phyloP scores from a whole-genome alignment of 192 early-diverging fungal species.

The Podochytrium sp. region DNA sequence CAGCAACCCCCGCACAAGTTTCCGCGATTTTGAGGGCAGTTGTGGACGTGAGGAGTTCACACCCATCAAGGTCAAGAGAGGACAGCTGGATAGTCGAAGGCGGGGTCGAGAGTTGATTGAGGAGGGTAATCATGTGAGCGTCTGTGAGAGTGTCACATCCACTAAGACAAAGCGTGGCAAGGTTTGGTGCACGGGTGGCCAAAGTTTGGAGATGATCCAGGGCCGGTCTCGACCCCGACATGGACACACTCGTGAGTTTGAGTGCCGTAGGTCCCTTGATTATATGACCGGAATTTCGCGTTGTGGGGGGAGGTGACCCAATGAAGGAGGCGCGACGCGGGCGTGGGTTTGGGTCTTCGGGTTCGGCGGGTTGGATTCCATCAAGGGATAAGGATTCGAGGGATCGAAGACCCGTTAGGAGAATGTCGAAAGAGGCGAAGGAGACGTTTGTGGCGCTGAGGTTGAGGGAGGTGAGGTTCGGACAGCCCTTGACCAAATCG shows the following conservation, averaged over 20 bases:
- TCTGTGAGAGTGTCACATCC: conserved; percentile 21
- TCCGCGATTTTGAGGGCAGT: neutral
- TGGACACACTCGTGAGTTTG: neutral
- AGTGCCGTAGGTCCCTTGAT: neutral
- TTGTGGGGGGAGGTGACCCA: neutral
- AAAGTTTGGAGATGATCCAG: neutral
- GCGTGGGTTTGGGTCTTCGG: neutral
- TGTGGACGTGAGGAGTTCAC: neutral
- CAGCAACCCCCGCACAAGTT: neutral
- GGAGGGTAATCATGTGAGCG: neutral
- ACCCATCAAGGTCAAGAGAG: conserved; percentile 21
- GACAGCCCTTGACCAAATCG: conserved; percentile 26
- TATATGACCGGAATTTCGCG: neutral
- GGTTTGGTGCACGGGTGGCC: conserved; percentile 9
- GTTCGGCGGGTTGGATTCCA: conserved; percentile 12
- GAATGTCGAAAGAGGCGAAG: conserved; percentile 1
- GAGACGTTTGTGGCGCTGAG: conserved; percentile 31
- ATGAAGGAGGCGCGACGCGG: conserved; percentile 15
- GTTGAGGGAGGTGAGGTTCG: conserved; percentile 18
- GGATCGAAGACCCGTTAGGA: conserved; percentile 14
- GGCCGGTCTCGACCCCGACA: neutral
- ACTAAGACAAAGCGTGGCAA: neutral
- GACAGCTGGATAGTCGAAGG: neutral
- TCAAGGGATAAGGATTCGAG: conserved; percentile 19
- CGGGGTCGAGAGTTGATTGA: neutral